Evolutionary conservation across 2,329 filamentous ascomycete genomes (phyloP), one percentile per base, ranked within the genome.

Genomic region (Scedosporium aurantiacum): DNA sequence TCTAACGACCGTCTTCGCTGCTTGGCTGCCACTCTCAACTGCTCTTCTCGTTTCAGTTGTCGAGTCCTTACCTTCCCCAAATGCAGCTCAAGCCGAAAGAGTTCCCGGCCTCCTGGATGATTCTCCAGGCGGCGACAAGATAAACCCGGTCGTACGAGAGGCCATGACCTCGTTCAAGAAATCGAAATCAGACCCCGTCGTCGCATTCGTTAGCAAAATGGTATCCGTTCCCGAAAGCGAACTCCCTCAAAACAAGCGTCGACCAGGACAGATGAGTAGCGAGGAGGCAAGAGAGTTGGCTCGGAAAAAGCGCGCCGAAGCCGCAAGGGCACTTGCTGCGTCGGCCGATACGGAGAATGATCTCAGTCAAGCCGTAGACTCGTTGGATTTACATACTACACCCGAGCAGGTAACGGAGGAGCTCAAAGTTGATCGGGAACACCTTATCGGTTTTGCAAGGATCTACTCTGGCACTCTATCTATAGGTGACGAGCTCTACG

Each of bases 191-290:
- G 88, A 89, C 62, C 92, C 93, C 0, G 85, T 96, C 0, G 90
- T 99, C 1, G 93, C 90, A 7, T 99, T 96, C 66, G 90, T 99
- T 63, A 97, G 93, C 75, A 99, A 99, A 72, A 97, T 99, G 91
- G 90, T 97, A 1, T 94, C 94, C 0, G 82, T 99, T 12, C 93
- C 91, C 0, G 90, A 95, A 69, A 97, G 90, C 72, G 93, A 99
- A 68, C 78, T 99, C 4, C 89, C 90, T 0, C 84, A 93, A 60
- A 96, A 96, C 72, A 95, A 88, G 72, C 82, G 90, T 55, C 81
- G 85, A 16, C 73, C 75, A 16, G 87, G 87, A 0, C 85, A 86
- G 52, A 81, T 97, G 69, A 96, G 84, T 45, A 88, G 91, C 1
- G 94, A 96, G 64, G 94, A 97, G 74, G 94, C 94, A 3, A 80